Evolutionary conservation across 2,329 filamentous ascomycete species (phyloP).

Genomic region (Neonectria hederae): DNA sequence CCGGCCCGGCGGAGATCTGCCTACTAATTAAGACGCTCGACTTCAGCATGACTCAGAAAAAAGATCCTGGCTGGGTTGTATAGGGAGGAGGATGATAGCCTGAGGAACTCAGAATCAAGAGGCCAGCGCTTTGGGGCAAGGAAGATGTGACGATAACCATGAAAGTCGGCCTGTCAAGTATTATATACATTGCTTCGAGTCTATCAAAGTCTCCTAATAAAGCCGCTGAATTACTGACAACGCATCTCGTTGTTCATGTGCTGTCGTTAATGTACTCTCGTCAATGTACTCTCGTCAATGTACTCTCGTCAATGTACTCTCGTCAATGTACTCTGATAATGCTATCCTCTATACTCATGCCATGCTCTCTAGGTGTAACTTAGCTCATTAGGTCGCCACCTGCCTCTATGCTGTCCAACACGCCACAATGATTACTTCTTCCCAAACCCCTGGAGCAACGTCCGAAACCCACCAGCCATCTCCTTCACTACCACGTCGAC

Average conservation of each 20-base stretch:
- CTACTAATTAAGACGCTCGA: not conserved
- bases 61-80: not conserved
- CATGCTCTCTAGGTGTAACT: not conserved
- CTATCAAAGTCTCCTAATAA: not conserved
- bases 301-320: not conserved
- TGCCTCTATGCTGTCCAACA: not conserved
- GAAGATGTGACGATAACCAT: not conserved
- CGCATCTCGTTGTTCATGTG: not conserved
- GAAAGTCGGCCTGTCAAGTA: not conserved
- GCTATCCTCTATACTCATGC: not conserved
- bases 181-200: not conserved
- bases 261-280: not conserved
- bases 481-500: constrained; percentile 54
- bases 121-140: not conserved
- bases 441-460: constrained; percentile 41
- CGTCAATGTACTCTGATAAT: not conserved
- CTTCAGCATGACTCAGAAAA: not conserved
- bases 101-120: not conserved
- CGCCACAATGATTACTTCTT: not conserved
- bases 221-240: not conserved
- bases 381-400: not conserved
- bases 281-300: not conserved
- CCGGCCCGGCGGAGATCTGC: not conserved
- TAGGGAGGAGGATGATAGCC: no score
- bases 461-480: constrained; percentile 52